Percentiles rank a stretch among this genome's conserved stretches.
phyloP scores from a whole-genome alignment of 2,329 filamentous ascomycete species.

The Nemania serpens region DNA sequence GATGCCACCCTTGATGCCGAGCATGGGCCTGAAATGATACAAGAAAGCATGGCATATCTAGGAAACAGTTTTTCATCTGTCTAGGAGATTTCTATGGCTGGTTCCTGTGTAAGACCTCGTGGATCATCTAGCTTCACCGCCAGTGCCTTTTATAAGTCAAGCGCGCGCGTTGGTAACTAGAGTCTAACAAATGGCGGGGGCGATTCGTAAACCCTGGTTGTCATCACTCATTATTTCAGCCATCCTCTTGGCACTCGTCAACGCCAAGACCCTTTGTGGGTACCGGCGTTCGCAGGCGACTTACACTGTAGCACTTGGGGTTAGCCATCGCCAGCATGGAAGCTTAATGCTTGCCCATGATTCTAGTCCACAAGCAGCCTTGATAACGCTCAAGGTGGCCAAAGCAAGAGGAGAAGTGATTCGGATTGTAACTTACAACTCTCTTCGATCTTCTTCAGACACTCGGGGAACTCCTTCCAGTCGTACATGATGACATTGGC shows the following conservation, averaged over 20 bases:
- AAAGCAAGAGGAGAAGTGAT: neutral
- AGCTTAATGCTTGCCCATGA: neutral
- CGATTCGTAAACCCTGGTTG: slow-evolving; percentile 22
- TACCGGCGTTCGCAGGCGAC: slow-evolving; percentile 24
- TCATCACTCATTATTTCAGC: slow-evolving; percentile 28
- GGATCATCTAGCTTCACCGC: slow-evolving; percentile 16
- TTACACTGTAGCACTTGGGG: slow-evolving; percentile 31
- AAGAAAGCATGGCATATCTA: neutral
- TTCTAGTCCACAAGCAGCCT: too few relatives aligned
- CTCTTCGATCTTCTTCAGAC: slow-evolving; percentile 44
- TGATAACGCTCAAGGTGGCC: neutral
- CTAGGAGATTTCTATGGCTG: slow-evolving; percentile 20
- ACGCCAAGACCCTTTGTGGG: neutral
- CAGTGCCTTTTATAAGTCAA: neutral
- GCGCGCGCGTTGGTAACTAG: slow-evolving; percentile 11
- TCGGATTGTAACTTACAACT: neutral
- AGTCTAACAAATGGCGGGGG: slow-evolving; percentile 24
- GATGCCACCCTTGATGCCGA: too few relatives aligned
- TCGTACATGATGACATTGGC: slow-evolving; percentile 56
- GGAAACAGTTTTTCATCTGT: slow-evolving; percentile 18
- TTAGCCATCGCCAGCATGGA: neutral
- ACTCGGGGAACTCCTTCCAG: slow-evolving; percentile 49
- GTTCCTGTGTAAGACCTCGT: neutral
- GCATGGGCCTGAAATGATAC: too few relatives aligned
- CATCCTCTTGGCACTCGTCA: slow-evolving; percentile 11